Conservation (phyloP, 2,329 filamentous ascomycete species). For the Macrophomina pseudophaseolina region DNA sequence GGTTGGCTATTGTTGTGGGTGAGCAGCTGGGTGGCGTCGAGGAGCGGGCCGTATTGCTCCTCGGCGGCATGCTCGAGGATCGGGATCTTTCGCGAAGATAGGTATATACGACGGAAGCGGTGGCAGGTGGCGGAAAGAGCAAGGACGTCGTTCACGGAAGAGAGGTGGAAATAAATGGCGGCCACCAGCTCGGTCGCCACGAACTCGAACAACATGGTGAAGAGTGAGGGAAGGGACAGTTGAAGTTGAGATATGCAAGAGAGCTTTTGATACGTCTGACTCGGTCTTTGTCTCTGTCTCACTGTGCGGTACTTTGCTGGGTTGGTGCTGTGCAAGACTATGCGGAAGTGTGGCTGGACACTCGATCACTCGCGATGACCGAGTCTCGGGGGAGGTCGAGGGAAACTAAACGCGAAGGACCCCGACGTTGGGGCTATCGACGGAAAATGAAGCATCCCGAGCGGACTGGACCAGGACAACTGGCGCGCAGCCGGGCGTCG, state of each 20-base stretch:
- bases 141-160: constrained; percentile 58
- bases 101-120: constrained; percentile 59
- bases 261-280: neutral
- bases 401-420: constrained; percentile 50
- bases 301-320: neutral
- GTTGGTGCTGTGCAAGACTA: constrained; percentile 16
- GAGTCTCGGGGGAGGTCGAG: constrained; percentile 30
- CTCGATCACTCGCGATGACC: constrained; percentile 1
- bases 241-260: neutral
- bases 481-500: constrained; percentile 34
- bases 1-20: constrained; percentile 66
- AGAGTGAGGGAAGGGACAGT: neutral
- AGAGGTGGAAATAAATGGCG: constrained; percentile 61
- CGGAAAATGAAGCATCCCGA: constrained; percentile 37
- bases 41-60: constrained; percentile 61
- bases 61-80: constrained; percentile 61
- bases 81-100: constrained; percentile 58
- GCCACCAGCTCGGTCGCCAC: constrained; percentile 64
- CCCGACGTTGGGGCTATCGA: constrained; percentile 62
- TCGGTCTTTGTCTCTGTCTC: constrained; percentile 11
- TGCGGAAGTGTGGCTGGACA: constrained; percentile 19
- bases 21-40: constrained; percentile 64
- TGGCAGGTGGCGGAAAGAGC: constrained; percentile 61
- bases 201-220: constrained; percentile 59
- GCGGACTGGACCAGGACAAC: constrained; percentile 33